Base-by-base conservation (phyloP, 352 stramenopile species). In the Pythium monospermum region DNA sequence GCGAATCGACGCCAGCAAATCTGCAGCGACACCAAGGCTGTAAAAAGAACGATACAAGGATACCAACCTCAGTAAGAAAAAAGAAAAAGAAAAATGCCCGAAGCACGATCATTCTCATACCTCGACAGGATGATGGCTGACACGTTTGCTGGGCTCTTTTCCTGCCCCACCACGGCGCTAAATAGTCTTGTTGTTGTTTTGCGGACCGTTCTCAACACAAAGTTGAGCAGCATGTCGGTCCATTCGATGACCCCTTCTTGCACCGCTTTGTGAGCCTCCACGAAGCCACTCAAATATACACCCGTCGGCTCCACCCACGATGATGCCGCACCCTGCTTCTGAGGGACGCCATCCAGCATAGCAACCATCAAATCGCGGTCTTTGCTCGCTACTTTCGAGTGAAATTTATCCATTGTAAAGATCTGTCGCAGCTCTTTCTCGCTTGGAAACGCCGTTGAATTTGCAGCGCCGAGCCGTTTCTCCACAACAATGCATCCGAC, bases 151-250 rank as follows among this genome's bases (percentile, higher is more conserved):
- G 13, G 6, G 16, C 2, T 26, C 2, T 31, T 33, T 5, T 30
- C 32, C 13, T 18, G n/a, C 7, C 3, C 23, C 12, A 2, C 53
- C 4, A 38, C 1, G n/a, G 15, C 19, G 27, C 5, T 51, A 37
- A 49, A 49, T 19, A 60, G 23, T n/a, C 44, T 27, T 10, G 53
- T 49, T 4, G 43, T 44, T 33, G 36, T 16, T 12, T 53, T 60
- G 11, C 53, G 53, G 16, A 44, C 31, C 7, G 35, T 21, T 21
- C 53, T 38, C 22, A 60, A 28, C 23, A 49, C 28, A 30, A 60
- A 44, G 23, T 39, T 41, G 16, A 38, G 39, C 12, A 43, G 44
- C 27, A 19, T 21, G 13, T 60, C 43, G 2, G 43, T 35, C 5
- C 44, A 16, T 11, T 7, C 37, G 4, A 32, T 27, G 5, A 23